Evolutionary conservation across 2,329 filamentous ascomycete genomes (phyloP), one percentile per base, ranked within the genome.

Genomic region (Cladosporium sp.): DNA sequence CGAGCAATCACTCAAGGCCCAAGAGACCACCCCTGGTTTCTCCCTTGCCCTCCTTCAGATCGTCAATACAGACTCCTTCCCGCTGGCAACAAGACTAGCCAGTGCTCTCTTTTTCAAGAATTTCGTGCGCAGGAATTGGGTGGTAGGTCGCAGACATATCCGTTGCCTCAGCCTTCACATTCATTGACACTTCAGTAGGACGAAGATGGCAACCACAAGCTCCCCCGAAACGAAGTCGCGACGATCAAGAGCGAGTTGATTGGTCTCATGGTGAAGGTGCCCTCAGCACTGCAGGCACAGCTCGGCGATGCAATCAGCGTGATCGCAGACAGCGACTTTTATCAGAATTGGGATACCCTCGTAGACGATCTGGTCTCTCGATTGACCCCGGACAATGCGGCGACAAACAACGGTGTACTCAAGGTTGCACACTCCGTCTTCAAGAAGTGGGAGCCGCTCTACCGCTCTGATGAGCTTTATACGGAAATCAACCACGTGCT

Each of bases 381-480:
- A 42, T 81, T 99, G 56, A 92, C 89, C 3, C 78, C 85, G 11
- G 84, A 86, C 60, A 88, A 97, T 67, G 83, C 86, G 53, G 84
- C 85, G 58, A 79, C 90, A 68, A 99, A 97, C 71, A 89, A 91
- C 62, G 95, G 93, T 58, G 93, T 99, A 15, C 77, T 99, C 54
- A 90, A 96, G 71, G 93, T 99, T 39, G 95, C 95, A 60, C 93
- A 99, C 72, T 97, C 93, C 43, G 97, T 99, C 62, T 99, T 97
- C 73, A 88, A 87, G 68, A 80, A 93, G 68, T 99, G 93, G 93
- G 82, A 93, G 58, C 95, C 93, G 7, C 78, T 99, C 36, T 96
- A 95, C 73, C 84, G 88, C 55, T 96, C 91, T 38, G 89, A 99
- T 70, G 89, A 88, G 44, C 82, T 99, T 9, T 99, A 90, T 69